These are phyloP conservation scores for Bacidia rubella DNA, from an alignment of 495 filamentous ascomycete genomes.

Conservation along the genomic window DNA sequence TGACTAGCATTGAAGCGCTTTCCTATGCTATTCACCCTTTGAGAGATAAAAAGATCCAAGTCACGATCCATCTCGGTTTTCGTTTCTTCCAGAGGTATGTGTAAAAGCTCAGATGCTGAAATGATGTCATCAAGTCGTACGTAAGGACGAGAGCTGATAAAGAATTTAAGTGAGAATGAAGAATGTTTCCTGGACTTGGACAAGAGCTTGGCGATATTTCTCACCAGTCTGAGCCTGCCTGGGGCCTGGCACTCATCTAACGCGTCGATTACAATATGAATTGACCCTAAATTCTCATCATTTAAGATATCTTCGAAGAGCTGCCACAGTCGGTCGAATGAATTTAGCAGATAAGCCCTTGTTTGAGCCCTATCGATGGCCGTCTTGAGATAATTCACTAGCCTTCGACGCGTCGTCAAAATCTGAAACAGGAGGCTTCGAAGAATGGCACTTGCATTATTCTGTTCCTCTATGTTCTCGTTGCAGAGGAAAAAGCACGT, in stretches of 20 bases:
- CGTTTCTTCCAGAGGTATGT: conserved; percentile 1
- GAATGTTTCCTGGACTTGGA: background rate
- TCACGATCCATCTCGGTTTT: background rate
- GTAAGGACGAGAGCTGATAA: background rate
- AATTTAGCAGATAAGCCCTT: background rate
- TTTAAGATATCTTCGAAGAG: conserved; percentile 1
- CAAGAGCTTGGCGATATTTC: background rate
- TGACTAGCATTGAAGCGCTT: background rate
- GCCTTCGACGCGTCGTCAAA: background rate
- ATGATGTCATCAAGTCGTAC: background rate
- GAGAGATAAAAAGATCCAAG: background rate
- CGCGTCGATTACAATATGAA: conserved; percentile 3
- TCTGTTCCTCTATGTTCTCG: background rate
- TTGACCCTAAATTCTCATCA: background rate
- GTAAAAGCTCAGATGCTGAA: background rate
- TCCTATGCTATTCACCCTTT: conserved; percentile 2
- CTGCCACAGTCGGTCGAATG: conserved; percentile 2
- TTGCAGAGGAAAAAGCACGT: conserved; percentile 7
- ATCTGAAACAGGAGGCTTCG: conserved; percentile 6
- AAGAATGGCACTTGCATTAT: conserved; percentile 2
- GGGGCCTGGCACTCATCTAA: conserved; percentile 2
- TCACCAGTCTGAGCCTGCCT: background rate
- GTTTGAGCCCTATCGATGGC: background rate
- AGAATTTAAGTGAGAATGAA: background rate
- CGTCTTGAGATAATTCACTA: conserved; percentile 1